phyloP scores from a whole-genome alignment of 169 alveolate species.

The Plasmodium gonderi region DNA sequence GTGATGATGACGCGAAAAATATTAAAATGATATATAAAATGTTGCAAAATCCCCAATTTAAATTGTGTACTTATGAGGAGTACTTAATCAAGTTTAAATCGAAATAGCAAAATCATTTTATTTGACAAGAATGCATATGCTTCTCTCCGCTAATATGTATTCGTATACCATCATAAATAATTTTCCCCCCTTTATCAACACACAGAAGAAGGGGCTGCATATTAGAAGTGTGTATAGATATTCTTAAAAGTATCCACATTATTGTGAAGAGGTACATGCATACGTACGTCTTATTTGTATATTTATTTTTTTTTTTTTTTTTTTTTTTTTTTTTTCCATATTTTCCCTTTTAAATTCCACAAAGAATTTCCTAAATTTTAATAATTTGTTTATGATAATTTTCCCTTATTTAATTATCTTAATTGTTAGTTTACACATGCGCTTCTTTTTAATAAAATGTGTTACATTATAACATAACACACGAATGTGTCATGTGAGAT shows the following conservation, averaged over 20 bases:
- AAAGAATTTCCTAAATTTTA: background rate
- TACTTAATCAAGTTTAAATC: slow-evolving; percentile 64
- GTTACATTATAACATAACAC: background rate
- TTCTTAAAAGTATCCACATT: too few species aligned
- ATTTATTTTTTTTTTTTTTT: background rate
- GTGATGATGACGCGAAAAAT: slow-evolving; percentile 88
- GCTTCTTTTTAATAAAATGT: background rate
- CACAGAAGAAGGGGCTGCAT: too few species aligned
- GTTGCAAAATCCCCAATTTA: slow-evolving; percentile 87
- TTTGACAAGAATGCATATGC: background rate
- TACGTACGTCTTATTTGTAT: background rate
- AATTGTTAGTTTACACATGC: background rate
- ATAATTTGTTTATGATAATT: background rate
- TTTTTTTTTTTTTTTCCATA: too few species aligned
- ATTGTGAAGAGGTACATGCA: too few species aligned
- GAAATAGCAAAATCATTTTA: background rate
- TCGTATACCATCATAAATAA: background rate
- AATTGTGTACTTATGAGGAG: slow-evolving; percentile 83
- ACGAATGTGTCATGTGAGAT: too few species aligned
- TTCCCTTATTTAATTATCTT: background rate
- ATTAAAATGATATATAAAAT: slow-evolving; percentile 85
- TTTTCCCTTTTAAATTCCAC: background rate
- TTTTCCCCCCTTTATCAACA: too few species aligned
- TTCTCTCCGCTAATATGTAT: background rate
- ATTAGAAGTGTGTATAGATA: too few species aligned